These are phyloP conservation scores for Podospora tetraspora DNA, from an alignment of 495 filamentous ascomycete species.

Conservation along the genomic window DNA sequence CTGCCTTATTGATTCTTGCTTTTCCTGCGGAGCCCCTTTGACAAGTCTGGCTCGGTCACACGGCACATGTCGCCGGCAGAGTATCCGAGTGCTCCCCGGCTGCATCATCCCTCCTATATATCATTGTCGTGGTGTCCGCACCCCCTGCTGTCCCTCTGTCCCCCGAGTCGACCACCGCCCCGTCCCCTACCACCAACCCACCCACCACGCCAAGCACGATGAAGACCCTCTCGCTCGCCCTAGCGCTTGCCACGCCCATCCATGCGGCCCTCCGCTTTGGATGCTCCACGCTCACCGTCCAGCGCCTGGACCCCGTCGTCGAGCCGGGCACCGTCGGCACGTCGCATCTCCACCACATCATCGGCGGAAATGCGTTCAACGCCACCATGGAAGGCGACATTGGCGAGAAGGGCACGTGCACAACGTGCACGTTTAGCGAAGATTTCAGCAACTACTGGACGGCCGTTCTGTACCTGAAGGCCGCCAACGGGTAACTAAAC, in stretches of 20 bases:
- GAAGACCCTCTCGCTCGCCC: constrained; percentile 40
- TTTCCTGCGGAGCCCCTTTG: neutral
- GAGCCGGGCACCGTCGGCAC: constrained; percentile 37
- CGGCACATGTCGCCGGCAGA: neutral
- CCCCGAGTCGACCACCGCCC: neutral
- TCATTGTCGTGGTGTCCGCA: neutral
- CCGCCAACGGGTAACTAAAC: constrained; percentile 35
- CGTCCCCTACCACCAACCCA: neutral
- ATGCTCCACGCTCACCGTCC: constrained; percentile 42
- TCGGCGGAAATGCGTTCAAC: constrained; percentile 47
- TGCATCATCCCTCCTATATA: neutral
- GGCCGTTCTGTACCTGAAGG: constrained; percentile 47
- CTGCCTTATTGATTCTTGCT: neutral
- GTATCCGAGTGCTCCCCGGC: neutral
- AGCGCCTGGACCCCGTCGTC: constrained; percentile 44
- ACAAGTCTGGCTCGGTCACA: neutral
- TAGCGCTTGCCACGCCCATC: constrained; percentile 35
- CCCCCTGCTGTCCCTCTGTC: neutral
- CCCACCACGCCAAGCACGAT: constrained; percentile 20
- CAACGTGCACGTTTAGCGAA: constrained; percentile 41
- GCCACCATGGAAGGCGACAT: constrained; percentile 43
- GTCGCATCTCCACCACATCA: constrained; percentile 46
- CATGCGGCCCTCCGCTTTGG: constrained; percentile 44
- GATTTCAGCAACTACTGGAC: constrained; percentile 49
- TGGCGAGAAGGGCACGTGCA: constrained; percentile 39